Conservation (phyloP, 2,329 filamentous ascomycete genomes). For the Xylariaceae sp. region DNA sequence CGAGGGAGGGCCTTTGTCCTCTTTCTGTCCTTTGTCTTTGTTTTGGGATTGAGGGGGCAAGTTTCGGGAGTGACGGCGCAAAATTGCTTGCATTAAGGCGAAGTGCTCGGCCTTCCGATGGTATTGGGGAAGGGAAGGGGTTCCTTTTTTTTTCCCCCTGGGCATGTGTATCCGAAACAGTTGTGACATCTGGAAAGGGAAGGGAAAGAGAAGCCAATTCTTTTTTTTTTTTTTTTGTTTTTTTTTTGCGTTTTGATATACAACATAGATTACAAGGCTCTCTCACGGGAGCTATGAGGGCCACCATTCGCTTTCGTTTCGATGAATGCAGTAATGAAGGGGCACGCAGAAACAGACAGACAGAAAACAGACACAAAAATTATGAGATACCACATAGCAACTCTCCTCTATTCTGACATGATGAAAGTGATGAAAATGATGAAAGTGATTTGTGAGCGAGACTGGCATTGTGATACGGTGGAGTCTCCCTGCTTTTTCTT, state of each 20-base stretch:
- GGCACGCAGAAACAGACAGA: neutral
- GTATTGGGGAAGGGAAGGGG: slow-evolving; percentile 8
- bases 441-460: no score
- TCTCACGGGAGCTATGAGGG: slow-evolving; percentile 11
- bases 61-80: slow-evolving; percentile 22
- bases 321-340: slow-evolving; percentile 11
- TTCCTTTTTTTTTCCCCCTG: slow-evolving; percentile 5
- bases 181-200: neutral
- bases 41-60: slow-evolving; percentile 1
- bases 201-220: neutral
- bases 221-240: neutral
- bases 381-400: no score
- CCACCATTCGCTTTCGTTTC: slow-evolving; percentile 7
- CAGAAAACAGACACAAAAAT: neutral
- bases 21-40: neutral
- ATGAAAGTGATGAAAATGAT: no score
- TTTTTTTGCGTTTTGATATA: slow-evolving; percentile 8
- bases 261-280: slow-evolving; percentile 18
- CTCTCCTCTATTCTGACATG: no score
- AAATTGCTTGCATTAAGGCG: slow-evolving; percentile 22
- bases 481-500: no score
- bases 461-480: no score
- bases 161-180: slow-evolving; percentile 16
- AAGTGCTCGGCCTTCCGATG: slow-evolving; percentile 29
- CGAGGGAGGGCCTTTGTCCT: slow-evolving; percentile 3